Evolutionary conservation across 2,329 filamentous ascomycete genomes (phyloP).

Genomic region (Apiospora koreana): DNA sequence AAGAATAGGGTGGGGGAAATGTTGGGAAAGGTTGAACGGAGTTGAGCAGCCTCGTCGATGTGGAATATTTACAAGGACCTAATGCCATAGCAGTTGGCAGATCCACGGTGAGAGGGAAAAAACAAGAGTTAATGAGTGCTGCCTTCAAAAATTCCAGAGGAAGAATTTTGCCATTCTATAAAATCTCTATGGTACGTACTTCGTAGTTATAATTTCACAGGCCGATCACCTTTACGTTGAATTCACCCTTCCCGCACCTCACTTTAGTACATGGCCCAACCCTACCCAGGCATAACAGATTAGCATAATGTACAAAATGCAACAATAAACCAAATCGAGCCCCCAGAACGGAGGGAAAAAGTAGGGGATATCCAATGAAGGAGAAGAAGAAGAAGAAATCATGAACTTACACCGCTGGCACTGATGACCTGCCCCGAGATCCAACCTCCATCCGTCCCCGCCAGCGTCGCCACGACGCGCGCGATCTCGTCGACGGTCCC

Average conservation of each 20-base stretch:
- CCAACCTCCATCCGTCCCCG: conserved; percentile 49
- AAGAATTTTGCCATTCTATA: no score
- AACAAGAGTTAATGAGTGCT: no score
- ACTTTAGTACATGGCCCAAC: neutral
- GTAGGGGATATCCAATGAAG: no score
- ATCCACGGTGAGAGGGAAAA: no score
- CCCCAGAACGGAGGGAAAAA: no score
- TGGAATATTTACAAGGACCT: no score
- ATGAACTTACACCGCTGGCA: conserved; percentile 48
- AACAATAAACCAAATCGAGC: neutral
- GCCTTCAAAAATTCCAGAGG: no score
- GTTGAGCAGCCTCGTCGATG: no score
- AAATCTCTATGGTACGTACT: no score
- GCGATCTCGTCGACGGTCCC: conserved; percentile 57
- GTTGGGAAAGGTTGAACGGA: no score
- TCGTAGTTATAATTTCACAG: neutral
- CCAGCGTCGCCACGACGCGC: conserved; percentile 56
- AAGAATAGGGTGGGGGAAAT: no score
- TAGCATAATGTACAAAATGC: neutral
- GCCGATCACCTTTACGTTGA: neutral
- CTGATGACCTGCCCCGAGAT: conserved; percentile 57
- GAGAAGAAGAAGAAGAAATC: neutral
- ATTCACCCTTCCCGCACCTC: neutral
- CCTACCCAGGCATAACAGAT: neutral
- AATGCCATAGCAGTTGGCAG: no score